phyloP scores from a whole-genome alignment of 108 stramenopile genomes.

The Phaeodactylum tricornutum region DNA sequence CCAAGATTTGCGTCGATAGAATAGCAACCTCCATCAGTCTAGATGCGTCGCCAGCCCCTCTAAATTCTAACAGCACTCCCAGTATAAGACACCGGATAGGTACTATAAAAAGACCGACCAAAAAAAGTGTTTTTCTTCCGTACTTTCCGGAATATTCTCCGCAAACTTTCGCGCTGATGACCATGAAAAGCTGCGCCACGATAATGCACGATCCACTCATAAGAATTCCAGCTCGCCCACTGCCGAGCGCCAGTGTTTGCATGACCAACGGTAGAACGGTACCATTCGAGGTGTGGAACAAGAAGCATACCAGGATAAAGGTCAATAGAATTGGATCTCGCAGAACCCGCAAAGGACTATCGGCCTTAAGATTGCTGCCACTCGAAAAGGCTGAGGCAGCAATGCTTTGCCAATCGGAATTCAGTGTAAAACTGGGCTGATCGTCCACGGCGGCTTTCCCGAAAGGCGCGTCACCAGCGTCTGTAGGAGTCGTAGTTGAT shows the following conservation, averaged over 20 bases:
- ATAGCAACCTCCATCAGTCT: constrained; percentile 45
- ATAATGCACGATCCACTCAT: constrained; percentile 81
- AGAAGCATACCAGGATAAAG: constrained; percentile 65
- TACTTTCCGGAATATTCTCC: constrained; percentile 71
- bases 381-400: background rate
- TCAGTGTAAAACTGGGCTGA: constrained; percentile 55
- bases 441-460: constrained; percentile 12
- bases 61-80: constrained; percentile 28
- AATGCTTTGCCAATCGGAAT: constrained; percentile 36
- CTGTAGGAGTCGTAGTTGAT: constrained; percentile 5
- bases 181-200: constrained; percentile 81
- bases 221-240: constrained; percentile 61
- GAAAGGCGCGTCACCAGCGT: constrained; percentile 5
- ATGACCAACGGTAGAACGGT: constrained; percentile 81
- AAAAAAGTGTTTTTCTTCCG: constrained; percentile 73
- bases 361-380: constrained; percentile 23
- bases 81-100: constrained; percentile 75
- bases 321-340: constrained; percentile 64
- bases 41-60: constrained; percentile 25
- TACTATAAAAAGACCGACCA: constrained; percentile 68
- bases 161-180: constrained; percentile 61
- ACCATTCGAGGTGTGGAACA: constrained; percentile 81
- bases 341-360: constrained; percentile 59
- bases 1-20: constrained; percentile 77
- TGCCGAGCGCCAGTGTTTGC: constrained; percentile 78